Evolutionary conservation across 805 yeast genomes (phyloP), one percentile per base, ranked within the genome.

Genomic region (Ascoidea asiatica): DNA sequence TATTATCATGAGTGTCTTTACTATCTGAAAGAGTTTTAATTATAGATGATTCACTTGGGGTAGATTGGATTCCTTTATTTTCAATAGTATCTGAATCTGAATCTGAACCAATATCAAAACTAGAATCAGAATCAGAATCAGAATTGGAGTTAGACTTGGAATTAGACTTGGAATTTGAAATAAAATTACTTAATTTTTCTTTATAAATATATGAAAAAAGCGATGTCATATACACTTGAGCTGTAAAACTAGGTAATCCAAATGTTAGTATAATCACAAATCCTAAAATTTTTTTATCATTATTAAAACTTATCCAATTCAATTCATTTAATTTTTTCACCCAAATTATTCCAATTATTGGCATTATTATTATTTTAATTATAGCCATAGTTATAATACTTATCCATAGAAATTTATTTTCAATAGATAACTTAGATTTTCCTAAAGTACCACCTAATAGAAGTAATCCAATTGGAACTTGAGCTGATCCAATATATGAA

Each of bases 191-290:
- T n/a, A n/a, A n/a, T n/a, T n/a, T n/a, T n/a, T n/a, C n/a, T n/a
- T 29, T 29, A 29, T 29, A 15, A n/a, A n/a, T n/a, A n/a, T n/a
- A n/a, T 1, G 89, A 78, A 60, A 81, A 85, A 55, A 86, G 79
- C 2, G 95, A 90, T 1, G 97, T 89, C 51, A 89, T 71, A 60
- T 88, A 90, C 15, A 90, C 80, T 55, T 87, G 80, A 0, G 94
- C 72, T 0, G 97, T 90, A 0, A 96, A 94, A 43, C 85, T 80
- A 0, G 97, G 97, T 47, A 86, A 72, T 0, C 90, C 81, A 58
- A 79, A 83, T 11, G 80, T 77, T 23, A 89, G 66, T 23, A 82
- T 80, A 55, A 82, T 69, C 4, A 89, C 80, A 54, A 90, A 81
- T 38, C 81, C 70, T 8, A 88, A 65, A 11, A 86, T 70, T 23